Evolutionary conservation across 495 filamentous ascomycete genomes (phyloP), one percentile per base, ranked within the genome.

Genomic region (Pyronema domesticum): DNA sequence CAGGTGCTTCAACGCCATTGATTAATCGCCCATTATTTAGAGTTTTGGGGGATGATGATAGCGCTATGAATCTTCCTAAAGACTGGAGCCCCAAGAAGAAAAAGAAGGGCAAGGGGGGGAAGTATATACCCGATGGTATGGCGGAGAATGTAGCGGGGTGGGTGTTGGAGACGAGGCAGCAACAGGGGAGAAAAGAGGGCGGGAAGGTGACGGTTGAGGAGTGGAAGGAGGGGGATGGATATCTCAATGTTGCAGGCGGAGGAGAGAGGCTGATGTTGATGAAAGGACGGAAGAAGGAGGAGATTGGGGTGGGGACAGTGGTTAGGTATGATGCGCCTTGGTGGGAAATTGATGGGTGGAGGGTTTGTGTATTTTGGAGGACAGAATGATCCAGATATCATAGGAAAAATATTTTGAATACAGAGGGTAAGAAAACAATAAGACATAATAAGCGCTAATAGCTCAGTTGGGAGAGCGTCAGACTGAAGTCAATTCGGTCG

Each of bases 401-500:
- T 2, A 30, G 23, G 2, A 10, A 47, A 3, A 19, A 47, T n/a
- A 47, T 17, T 2, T 47, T 3, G 3, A 10, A 5, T 19, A 15
- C 10, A 7, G 45, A 3, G 3, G 17, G 45, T 15, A 4, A 4
- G 45, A 19, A 17, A 1, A 10, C 10, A 19, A 19, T 17, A 7
- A 19, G n/a, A 47, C 23, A 47, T 47, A 42, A 15, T 11, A 59
- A 47, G 57, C 58, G 57, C 58, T 51, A 59, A 60, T 60, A 60
- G 58, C 57, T 59, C 57, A 59, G 58, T 60, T 59, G 58, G 57
- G 57, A 59, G 58, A 59, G 57, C 57, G 57, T 60, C 54, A 58
- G 54, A 57, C 54, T 57, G 57, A 58, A 58, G 54, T 17, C 42
- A n/a, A 47, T 51, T 51, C 46, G 30, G 18, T 35, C n/a, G 15